Percentiles rank a stretch among this genome's conserved stretches.
Evolutionary conservation across 495 filamentous ascomycete species (phyloP).

Genomic region (Paragyromitra xinjiangensis): DNA sequence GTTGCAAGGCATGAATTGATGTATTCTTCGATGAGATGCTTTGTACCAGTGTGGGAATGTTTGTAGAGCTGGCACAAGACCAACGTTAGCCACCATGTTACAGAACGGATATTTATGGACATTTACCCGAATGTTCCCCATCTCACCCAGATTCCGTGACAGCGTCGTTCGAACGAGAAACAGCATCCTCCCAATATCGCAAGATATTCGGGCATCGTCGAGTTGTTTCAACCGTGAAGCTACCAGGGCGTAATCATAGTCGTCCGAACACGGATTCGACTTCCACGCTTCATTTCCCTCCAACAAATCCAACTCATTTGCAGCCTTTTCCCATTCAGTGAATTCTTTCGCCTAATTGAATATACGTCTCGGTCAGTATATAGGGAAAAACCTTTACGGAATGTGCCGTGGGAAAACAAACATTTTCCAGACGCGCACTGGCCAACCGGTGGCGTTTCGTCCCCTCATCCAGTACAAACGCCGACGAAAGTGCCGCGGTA

Average conservation of each 20-base stretch:
- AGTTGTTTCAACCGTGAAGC: constrained; percentile 74
- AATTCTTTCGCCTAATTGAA: constrained; percentile 67
- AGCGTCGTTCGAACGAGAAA: constrained; percentile 82
- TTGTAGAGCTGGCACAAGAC: constrained; percentile 69
- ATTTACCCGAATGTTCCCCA: constrained; percentile 71
- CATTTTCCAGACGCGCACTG: constrained; percentile 45
- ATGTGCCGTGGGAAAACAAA: constrained; percentile 8
- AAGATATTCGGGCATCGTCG: constrained; percentile 75
- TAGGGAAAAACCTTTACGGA: constrained; percentile 37
- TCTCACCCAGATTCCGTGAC: constrained; percentile 81
- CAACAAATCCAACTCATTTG: constrained; percentile 78
- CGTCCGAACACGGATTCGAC: constrained; percentile 66
- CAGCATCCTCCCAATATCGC: constrained; percentile 79
- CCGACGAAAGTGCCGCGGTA: constrained; percentile 30
- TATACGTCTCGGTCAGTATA: background rate
- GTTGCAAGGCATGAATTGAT: constrained; percentile 79
- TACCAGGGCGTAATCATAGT: constrained; percentile 77
- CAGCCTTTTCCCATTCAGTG: constrained; percentile 72
- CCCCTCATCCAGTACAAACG: constrained; percentile 42
- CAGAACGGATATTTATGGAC: background rate
- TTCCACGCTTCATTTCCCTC: constrained; percentile 90
- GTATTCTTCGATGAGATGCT: constrained; percentile 84
- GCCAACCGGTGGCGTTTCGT: constrained; percentile 48
- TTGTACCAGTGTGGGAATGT: constrained; percentile 86
- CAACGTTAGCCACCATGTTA: constrained; percentile 16